Conservation (phyloP, 2,329 filamentous ascomycete genomes). For the Byssochlamys sp. region DNA sequence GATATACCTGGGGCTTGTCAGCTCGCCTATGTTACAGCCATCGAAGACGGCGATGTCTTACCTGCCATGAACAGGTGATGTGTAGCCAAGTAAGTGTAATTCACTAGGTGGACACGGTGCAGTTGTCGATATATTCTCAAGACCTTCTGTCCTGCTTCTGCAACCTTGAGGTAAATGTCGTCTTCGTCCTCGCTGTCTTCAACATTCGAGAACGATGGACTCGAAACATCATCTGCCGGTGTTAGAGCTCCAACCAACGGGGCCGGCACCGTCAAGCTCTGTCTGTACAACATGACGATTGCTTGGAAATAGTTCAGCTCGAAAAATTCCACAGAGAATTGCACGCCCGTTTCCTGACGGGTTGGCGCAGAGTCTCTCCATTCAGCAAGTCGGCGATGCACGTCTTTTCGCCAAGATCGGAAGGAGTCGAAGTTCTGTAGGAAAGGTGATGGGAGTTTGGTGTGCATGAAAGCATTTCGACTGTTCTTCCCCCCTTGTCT, state of each 20-base stretch:
- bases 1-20: constrained; percentile 53
- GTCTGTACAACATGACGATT: constrained; percentile 88
- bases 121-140: constrained; percentile 81
- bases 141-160: constrained; percentile 87
- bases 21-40: constrained; percentile 4
- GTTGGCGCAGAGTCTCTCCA: constrained; percentile 80
- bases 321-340: constrained; percentile 79
- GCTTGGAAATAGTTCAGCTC: constrained; percentile 97
- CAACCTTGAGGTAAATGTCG: constrained; percentile 83
- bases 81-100: constrained; percentile 90
- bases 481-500: constrained; percentile 56
- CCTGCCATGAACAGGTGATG: constrained; percentile 97
- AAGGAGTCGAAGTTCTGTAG: constrained; percentile 75
- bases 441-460: constrained; percentile 72
- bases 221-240: constrained; percentile 49
- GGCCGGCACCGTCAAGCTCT: constrained; percentile 76
- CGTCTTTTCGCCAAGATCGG: constrained; percentile 75
- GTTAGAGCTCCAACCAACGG: constrained; percentile 71
- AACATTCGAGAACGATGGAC: constrained; percentile 39
- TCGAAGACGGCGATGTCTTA: constrained; percentile 26
- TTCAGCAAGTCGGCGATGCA: constrained; percentile 69
- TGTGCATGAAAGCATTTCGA: constrained; percentile 64
- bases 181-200: constrained; percentile 64
- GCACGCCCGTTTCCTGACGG: constrained; percentile 70
- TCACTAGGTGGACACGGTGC: constrained; percentile 78